Conservation (phyloP, 2,329 filamentous ascomycete genomes). For the Fusarium solani-melongenae region DNA sequence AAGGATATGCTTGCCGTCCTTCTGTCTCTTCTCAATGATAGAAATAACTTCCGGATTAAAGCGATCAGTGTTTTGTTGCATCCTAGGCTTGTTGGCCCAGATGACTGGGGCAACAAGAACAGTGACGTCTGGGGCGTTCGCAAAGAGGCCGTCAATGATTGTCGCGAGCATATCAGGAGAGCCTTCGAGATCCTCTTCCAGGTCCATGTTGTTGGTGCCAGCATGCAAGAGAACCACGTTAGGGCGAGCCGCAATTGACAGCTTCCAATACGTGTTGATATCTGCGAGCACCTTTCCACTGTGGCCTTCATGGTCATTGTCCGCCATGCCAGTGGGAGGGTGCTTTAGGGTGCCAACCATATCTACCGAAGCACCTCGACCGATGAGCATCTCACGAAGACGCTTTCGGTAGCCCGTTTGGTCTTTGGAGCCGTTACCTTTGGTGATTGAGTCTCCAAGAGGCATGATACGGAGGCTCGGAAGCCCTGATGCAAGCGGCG, state of each 20-base stretch:
- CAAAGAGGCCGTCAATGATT: conserved; percentile 25
- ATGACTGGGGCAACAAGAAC: conserved; percentile 26
- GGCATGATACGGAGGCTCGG: conserved; percentile 25
- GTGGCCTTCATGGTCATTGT: conserved; percentile 26
- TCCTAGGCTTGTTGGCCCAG: conserved; percentile 23
- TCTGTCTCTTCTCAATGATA: conserved; percentile 3
- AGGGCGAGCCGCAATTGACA: conserved; percentile 21
- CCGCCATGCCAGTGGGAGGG: conserved; percentile 17
- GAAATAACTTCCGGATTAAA: conserved; percentile 19
- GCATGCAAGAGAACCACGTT: conserved; percentile 31
- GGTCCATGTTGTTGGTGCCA: conserved; percentile 33
- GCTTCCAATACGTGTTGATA: conserved; percentile 25
- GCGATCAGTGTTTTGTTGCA: conserved; percentile 28
- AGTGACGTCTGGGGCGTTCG: conserved; percentile 21
- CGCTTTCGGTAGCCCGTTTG: conserved; percentile 14
- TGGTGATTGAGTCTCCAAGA: conserved; percentile 31
- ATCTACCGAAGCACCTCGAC: conserved; percentile 13
- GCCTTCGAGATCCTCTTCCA: neutral
- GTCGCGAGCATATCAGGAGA: conserved; percentile 19
- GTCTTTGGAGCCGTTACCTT: conserved; percentile 25
- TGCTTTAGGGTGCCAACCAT: conserved; percentile 23
- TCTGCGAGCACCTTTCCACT: conserved; percentile 22
- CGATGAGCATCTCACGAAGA: conserved; percentile 15
- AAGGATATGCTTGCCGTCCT: conserved; percentile 12
- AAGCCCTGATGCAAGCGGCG: neutral